Evolutionary conservation across 2,329 filamentous ascomycete genomes (phyloP).

Genomic region (Penicillium sclerotigenum): DNA sequence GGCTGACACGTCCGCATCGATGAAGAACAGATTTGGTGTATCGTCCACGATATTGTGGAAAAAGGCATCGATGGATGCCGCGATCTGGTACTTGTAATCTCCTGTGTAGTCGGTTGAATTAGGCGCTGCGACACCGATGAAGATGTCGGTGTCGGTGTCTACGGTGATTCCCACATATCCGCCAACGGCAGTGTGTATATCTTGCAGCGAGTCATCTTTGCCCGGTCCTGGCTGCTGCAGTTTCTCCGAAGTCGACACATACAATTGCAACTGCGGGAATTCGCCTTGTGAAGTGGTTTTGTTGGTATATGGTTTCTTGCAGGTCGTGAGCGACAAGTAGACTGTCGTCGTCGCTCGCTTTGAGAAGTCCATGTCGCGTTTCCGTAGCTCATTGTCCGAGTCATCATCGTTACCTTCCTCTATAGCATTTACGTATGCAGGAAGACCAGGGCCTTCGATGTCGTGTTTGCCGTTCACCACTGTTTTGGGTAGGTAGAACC

Average conservation of each 20-base stretch:
- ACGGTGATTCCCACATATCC: slow-evolving; percentile 68
- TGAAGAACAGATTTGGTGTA: slow-evolving; percentile 64
- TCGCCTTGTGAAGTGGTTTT: slow-evolving; percentile 40
- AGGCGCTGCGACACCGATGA: slow-evolving; percentile 71
- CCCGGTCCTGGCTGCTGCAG: slow-evolving; percentile 66
- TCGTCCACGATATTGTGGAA: slow-evolving; percentile 62
- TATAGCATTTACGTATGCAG: slow-evolving; percentile 26
- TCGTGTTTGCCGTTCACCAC: slow-evolving; percentile 50
- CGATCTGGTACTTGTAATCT: slow-evolving; percentile 75
- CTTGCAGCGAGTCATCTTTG: slow-evolving; percentile 43
- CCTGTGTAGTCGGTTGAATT: slow-evolving; percentile 61
- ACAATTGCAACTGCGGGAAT: slow-evolving; percentile 73
- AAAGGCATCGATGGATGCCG: slow-evolving; percentile 72
- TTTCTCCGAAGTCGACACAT: slow-evolving; percentile 63
- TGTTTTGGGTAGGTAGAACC: slow-evolving; percentile 62
- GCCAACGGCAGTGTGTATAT: slow-evolving; percentile 54
- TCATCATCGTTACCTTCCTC: slow-evolving; percentile 14
- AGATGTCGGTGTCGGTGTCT: slow-evolving; percentile 65
- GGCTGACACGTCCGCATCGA: slow-evolving; percentile 79
- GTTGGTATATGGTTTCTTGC: slow-evolving; percentile 66
- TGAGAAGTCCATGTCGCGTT: slow-evolving; percentile 15
- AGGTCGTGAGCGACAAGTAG: slow-evolving; percentile 84
- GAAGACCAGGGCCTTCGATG: slow-evolving; percentile 33
- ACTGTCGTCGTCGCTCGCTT: slow-evolving; percentile 53
- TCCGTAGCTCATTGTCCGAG: slow-evolving; percentile 14